Conservation (phyloP, 208 protist species). For the Borovskyia barvae region DNA sequence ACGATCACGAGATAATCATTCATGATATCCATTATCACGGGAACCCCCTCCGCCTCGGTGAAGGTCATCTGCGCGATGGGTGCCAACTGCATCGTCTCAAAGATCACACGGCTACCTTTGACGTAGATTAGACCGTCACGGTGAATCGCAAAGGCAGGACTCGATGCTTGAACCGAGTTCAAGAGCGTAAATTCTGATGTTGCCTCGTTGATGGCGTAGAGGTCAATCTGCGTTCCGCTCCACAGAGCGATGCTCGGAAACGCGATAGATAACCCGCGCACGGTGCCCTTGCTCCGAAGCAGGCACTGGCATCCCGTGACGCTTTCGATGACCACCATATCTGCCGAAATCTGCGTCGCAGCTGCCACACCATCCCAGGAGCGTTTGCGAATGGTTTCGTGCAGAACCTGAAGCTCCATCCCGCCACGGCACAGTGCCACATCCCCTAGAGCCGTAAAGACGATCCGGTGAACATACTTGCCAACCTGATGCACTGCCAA, state of each 20-base stretch:
- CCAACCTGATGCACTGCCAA: conserved; percentile 66
- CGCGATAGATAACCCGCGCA: conserved; percentile 77
- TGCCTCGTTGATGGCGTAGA: conserved; percentile 87
- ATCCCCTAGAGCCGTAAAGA: conserved; percentile 55
- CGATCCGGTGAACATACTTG: conserved; percentile 57
- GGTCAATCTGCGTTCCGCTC: conserved; percentile 83
- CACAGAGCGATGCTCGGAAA: conserved; percentile 89
- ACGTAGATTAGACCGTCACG: conserved; percentile 84
- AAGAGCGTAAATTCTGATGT: conserved; percentile 66
- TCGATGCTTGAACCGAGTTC: conserved; percentile 72
- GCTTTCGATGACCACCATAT: conserved; percentile 86
- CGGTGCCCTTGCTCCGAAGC: conserved; percentile 63
- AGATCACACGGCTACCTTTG: conserved; percentile 71
- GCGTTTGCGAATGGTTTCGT: conserved; percentile 84
- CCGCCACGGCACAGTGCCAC: conserved; percentile 53
- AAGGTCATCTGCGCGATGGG: conserved; percentile 81
- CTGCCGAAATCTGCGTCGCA: conserved; percentile 83
- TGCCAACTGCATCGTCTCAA: conserved; percentile 77
- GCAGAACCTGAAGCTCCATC: conserved; percentile 72
- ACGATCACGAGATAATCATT: conserved; percentile 86
- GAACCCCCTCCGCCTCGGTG: conserved; percentile 80
- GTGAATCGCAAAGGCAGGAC: conserved; percentile 82
- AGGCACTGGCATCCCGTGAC: conserved; percentile 83
- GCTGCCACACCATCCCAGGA: conserved; percentile 81
- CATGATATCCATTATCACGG: conserved; percentile 86